These are phyloP conservation scores for Daldinia childiae DNA, from an alignment of 495 filamentous ascomycete species.

Conservation along the genomic window DNA sequence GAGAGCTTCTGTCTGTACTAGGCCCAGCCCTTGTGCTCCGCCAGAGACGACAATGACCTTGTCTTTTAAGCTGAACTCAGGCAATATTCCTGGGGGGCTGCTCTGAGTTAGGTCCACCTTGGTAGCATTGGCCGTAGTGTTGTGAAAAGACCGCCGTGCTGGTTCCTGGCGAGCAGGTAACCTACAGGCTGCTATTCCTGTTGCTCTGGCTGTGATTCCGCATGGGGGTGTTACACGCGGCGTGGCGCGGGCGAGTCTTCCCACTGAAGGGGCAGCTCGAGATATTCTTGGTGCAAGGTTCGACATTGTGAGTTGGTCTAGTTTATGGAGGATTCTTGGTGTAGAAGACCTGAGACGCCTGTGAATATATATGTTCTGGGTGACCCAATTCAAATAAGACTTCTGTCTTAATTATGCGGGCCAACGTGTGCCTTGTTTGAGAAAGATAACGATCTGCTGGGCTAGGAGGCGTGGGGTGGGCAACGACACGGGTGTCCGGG, in stretches of 20 bases:
- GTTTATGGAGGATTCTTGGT: background rate
- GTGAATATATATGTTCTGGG: conserved; percentile 2
- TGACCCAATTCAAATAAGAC: conserved; percentile 2
- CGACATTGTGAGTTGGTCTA: conserved; percentile 37
- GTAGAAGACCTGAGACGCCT: background rate
- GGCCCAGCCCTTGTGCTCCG: conserved; percentile 78
- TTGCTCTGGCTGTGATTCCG: conserved; percentile 18
- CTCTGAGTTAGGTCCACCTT: conserved; percentile 4
- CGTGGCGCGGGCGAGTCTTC: conserved; percentile 32
- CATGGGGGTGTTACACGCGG: conserved; percentile 22
- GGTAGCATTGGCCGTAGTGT: conserved; percentile 10
- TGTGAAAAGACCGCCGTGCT: conserved; percentile 25
- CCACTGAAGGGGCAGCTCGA: conserved; percentile 35
- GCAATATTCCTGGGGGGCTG: conserved; percentile 53
- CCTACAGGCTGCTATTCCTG: conserved; percentile 8
- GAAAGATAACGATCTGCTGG: conserved; percentile 8
- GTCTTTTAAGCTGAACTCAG: conserved; percentile 81
- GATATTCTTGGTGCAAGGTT: conserved; percentile 30
- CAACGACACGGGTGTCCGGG: conserved; percentile 3
- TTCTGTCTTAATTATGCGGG: conserved; percentile 5
- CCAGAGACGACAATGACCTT: conserved; percentile 84
- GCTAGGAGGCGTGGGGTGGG: conserved; percentile 1
- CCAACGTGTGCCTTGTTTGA: conserved; percentile 18
- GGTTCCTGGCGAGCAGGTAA: conserved; percentile 11
- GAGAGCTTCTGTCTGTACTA: conserved; percentile 82